Base-by-base conservation (phyloP, 225 moss, liverwort and hornwort species). In the Climacium dendroides region DNA sequence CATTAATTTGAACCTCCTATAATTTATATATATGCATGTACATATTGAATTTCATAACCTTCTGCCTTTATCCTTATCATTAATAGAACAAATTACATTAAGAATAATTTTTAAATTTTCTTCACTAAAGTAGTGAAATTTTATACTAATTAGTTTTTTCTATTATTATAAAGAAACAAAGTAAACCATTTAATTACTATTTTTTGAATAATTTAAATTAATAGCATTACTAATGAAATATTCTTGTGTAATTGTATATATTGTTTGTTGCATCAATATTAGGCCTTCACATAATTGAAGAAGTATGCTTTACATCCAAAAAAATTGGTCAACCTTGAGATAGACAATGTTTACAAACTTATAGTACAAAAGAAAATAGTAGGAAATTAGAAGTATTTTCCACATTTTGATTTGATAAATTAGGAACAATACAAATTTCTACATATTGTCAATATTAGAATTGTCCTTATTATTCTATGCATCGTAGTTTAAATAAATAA, bases 231-330 rank as follows among this genome's bases (percentile, higher is more conserved):
- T 11, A 20, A 20, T 8, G 6, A 66, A 20, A 11, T 22, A 11
- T 9, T 35, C 19, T 20, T n/a, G 6, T n/a, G 1, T 6, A n/a
- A 3, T n/a, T n/a, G 20, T 6, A 35, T 20, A 6, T 2, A 11
- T 66, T 66, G 11, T 20, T n/a, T 20, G 4, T n/a, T 66, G n/a
- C n/a, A 11, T n/a, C 10, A 10, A 11, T 11, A 7, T 12, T 23
- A 12, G 4, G 2, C 4, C 22, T 37, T 67, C 0, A 23, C 0
- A 1, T 2, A 67, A 67, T 7, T 37, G 4, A 37, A 37, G 12
- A 12, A 1, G 22, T 22, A 2, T 22, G 12, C 22, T 0, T 37
- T 22, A 37, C 12, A 35, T 37, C 7, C 6, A 35, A 65, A 65
- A 17, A 35, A 35, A 34, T 64, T 34, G 64, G 35, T 64, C 34